Evolutionary conservation across 148 eudicot genomes (phyloP).

Genomic region (Bassia scoparia): DNA sequence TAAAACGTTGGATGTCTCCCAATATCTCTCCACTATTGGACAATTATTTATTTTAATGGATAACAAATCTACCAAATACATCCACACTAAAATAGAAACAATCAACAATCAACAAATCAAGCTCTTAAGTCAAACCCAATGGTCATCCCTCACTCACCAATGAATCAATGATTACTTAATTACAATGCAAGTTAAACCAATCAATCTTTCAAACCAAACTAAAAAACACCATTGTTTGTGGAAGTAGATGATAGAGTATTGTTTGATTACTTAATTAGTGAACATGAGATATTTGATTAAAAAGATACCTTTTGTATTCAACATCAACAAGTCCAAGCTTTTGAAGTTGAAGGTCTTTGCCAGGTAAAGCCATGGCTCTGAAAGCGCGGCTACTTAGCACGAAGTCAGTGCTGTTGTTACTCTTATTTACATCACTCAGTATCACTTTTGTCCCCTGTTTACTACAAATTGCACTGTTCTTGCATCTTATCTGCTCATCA

Average conservation of each 20-base stretch:
- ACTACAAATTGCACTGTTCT: constrained; percentile 41
- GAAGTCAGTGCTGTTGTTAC: constrained; percentile 48
- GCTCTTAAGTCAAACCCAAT: too few relatives aligned
- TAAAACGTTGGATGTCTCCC: constrained; percentile 3
- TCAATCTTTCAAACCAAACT: too few relatives aligned
- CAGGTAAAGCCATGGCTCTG: constrained; percentile 64
- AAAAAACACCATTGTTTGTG: too few relatives aligned
- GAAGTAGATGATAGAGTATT: too few relatives aligned
- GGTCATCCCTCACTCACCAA: too few relatives aligned
- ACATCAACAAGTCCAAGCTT: constrained; percentile 40
- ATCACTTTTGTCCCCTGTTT: constrained; percentile 52
- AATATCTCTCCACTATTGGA: not conserved
- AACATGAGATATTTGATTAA: too few relatives aligned
- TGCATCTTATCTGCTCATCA: constrained; percentile 44
- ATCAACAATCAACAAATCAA: too few relatives aligned
- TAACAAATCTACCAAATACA: not conserved
- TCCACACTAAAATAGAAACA: not conserved
- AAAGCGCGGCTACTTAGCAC: constrained; percentile 70
- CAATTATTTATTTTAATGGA: not conserved
- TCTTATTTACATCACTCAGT: constrained; percentile 52
- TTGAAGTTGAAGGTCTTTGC: constrained; percentile 39
- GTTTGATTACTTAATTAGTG: too few relatives aligned
- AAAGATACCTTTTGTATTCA: constrained; percentile 27
- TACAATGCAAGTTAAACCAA: not conserved
- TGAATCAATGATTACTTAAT: too few relatives aligned